Evolutionary conservation across 768 basidiomycete genomes (phyloP), one percentile per base, ranked within the genome.

Genomic region (Chalciporus pseudorubinellus): DNA sequence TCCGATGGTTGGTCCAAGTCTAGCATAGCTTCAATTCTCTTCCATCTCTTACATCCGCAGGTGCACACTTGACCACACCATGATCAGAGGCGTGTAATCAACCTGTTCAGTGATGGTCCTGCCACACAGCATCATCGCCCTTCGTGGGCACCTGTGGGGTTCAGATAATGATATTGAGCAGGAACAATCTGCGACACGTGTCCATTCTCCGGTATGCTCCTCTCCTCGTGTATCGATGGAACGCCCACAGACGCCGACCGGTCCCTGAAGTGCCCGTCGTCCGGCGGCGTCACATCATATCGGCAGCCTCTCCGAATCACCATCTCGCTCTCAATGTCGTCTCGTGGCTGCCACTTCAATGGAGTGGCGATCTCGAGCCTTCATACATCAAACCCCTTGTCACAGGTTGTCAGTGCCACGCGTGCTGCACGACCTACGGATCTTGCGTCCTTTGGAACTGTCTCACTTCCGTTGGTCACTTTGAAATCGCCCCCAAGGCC

Each of bases 391-490:
- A n/a, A n/a, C n/a, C n/a, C n/a, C n/a, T n/a, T n/a, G n/a, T n/a
- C n/a, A n/a, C n/a, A n/a, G n/a, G n/a, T n/a, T n/a, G n/a, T n/a
- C n/a, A n/a, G n/a, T 34, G 48, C 43, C 49, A 62, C 26, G 41
- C 52, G 45, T 24, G 14, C 34, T 2, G 43, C 57, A 63, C 39
- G 60, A 44, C 57, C 45, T 43, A 40, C 63, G 63, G 62, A 65
- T 65, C 62, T 55, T 57, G 48, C 40, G 20, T 34, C 16, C 56
- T 53, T 53, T 63, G 53, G 59, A 57, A 56, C 51, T n/a, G 14
- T 26, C n/a, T 10, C 45, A 33, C 52, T 57, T 34, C 33, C 49
- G 6, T 29, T 54, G 52, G 60, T n/a, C 43, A 52, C 55, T 41
- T 36, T 54, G 57, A 46, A 49, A 51, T 63, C 45, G 22, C n/a